Evolutionary conservation across 1,284 basidiomycete genomes (phyloP).

Genomic region (Pyrrhoderma lamaoense): DNA sequence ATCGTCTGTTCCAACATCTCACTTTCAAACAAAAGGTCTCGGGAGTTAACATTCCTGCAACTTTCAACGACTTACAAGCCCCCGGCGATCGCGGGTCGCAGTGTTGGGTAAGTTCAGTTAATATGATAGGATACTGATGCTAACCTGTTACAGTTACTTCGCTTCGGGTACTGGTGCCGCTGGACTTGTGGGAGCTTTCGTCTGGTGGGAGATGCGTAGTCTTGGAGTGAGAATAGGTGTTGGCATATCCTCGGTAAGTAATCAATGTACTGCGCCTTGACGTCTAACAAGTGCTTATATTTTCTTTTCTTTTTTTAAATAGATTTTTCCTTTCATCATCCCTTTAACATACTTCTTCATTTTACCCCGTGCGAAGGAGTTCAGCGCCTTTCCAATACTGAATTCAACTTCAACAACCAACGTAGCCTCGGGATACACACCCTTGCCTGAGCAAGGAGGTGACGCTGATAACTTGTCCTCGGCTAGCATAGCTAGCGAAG

Average conservation of each 20-base stretch:
- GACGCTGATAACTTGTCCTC: not conserved
- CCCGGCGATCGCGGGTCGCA: constrained; percentile 58
- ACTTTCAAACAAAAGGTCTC: constrained; percentile 43
- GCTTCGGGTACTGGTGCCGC: constrained; percentile 92
- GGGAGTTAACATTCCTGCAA: constrained; percentile 96
- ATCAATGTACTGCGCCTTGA: not conserved
- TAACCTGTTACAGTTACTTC: constrained; percentile 54
- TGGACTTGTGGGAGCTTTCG: constrained; percentile 83
- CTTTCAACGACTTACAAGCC: constrained; percentile 80
- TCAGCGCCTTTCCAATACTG: constrained; percentile 16
- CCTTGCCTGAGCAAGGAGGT: constrained; percentile 35
- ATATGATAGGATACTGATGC: not conserved
- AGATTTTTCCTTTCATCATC: constrained; percentile 76
- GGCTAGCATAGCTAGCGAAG: constrained; percentile 26
- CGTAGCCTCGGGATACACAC: constrained; percentile 39
- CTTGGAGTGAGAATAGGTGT: constrained; percentile 83
- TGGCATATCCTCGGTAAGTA: constrained; percentile 66
- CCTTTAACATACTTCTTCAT: constrained; percentile 70
- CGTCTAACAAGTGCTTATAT: not conserved
- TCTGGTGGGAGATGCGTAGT: constrained; percentile 92
- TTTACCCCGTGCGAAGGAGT: constrained; percentile 49
- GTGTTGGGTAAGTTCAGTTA: constrained; percentile 48
- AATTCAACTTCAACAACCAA: constrained; percentile 21
- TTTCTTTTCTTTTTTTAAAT: not conserved
- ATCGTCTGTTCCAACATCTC: not conserved